Evolutionary conservation across 179 eudicot species (phyloP).

Genomic region (Amaranthus tricolor): DNA sequence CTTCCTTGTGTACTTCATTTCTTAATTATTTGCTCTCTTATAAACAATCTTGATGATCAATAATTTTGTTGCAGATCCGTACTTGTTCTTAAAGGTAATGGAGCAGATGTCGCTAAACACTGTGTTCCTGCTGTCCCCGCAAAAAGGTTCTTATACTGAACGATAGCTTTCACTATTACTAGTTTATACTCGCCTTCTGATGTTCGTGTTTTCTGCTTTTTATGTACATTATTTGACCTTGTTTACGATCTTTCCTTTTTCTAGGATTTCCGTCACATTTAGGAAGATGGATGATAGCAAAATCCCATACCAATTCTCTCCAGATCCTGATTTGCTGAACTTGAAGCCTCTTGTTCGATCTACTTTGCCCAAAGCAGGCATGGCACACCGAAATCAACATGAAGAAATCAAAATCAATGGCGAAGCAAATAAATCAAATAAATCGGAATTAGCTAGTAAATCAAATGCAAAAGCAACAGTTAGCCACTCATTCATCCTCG

Average conservation of each 20-base stretch:
- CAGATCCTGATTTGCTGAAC: constrained; percentile 44
- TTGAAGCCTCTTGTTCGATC: constrained; percentile 39
- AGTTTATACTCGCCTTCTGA: no score
- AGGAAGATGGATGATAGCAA: constrained; percentile 68
- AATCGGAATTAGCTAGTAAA: not conserved
- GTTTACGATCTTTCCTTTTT: constrained; percentile 11
- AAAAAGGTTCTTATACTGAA: constrained; percentile 41
- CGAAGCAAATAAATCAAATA: not conserved
- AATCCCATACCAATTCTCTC: constrained; percentile 38
- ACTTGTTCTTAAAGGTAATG: constrained; percentile 80
- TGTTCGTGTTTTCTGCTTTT: not conserved
- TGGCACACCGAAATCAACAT: constrained; percentile 18
- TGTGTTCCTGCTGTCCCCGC: constrained; percentile 77
- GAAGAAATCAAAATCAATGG: not conserved
- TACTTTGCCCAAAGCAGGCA: constrained; percentile 16
- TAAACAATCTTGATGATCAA: not conserved
- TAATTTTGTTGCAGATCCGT: constrained; percentile 55
- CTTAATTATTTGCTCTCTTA: not conserved
- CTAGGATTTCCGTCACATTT: constrained; percentile 67
- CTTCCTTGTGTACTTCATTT: not conserved
- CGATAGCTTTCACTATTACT: not conserved
- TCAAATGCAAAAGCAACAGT: constrained; percentile 2
- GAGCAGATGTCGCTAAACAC: constrained; percentile 85
- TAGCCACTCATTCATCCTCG: constrained; percentile 17
- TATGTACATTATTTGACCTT: not conserved